Evolutionary conservation across 2,329 filamentous ascomycete genomes (phyloP).

Genomic region (Alternaria brassicae): DNA sequence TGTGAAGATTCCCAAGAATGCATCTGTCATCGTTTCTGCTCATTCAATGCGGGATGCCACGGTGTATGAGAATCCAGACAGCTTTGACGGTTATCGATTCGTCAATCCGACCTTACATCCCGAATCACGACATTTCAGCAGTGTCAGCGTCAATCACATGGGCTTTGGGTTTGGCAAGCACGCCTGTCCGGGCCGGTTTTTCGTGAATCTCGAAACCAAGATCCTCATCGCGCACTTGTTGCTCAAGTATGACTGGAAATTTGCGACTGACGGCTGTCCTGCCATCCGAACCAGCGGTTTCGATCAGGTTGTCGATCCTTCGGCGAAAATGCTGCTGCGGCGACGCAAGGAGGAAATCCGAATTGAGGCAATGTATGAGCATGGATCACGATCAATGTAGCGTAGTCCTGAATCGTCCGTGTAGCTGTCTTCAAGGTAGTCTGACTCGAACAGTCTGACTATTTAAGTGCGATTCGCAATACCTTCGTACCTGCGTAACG

Average conservation of each 20-base stretch:
- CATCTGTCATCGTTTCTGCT: conserved; percentile 7
- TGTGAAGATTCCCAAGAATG: conserved; percentile 6
- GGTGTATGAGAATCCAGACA: conserved; percentile 5
- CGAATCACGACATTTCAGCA: conserved; percentile 3
- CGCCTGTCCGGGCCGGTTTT: conserved; percentile 4
- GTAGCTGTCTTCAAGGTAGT: conserved; percentile 1
- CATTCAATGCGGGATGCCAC: conserved; percentile 4
- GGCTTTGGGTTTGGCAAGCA: conserved; percentile 2
- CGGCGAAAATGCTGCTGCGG: conserved; percentile 2
- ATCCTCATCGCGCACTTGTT: conserved; percentile 4
- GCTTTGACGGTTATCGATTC: conserved; percentile 3
- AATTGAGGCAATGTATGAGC: conserved; percentile 5
- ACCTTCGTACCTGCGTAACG: background rate
- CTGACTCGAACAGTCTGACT: background rate
- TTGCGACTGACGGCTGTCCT: background rate
- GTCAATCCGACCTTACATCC: conserved; percentile 4
- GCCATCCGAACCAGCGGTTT: conserved; percentile 3
- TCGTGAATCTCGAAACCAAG: conserved; percentile 3
- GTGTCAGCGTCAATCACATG: conserved; percentile 5
- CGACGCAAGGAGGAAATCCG: conserved; percentile 4
- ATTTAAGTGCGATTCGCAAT: background rate
- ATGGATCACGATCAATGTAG: background rate
- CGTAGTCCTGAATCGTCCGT: background rate
- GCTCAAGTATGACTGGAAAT: conserved; percentile 9
- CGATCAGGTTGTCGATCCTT: conserved; percentile 5